Evolutionary conservation across 495 filamentous ascomycete genomes (phyloP).

Genomic region (Letharia columbiana): DNA sequence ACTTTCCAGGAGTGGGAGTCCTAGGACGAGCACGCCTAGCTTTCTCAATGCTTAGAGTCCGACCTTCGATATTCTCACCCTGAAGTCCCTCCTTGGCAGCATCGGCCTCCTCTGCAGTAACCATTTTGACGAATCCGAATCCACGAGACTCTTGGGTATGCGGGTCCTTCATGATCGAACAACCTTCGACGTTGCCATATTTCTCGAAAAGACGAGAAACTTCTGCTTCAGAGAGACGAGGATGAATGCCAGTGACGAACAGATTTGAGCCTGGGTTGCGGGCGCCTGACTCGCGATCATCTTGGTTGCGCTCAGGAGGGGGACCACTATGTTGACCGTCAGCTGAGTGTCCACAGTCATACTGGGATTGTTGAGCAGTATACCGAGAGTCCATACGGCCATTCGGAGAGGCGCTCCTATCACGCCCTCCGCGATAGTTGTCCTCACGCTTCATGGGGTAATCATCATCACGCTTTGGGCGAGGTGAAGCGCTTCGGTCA

Average conservation of each 20-base stretch:
- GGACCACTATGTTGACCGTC: slow-evolving; percentile 28
- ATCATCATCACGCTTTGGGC: slow-evolving; percentile 52
- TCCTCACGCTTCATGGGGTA: slow-evolving; percentile 30
- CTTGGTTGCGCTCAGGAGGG: slow-evolving; percentile 41
- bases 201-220: slow-evolving; percentile 95
- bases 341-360: slow-evolving; percentile 20
- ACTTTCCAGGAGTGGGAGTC: slow-evolving; percentile 96
- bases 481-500: slow-evolving; percentile 89
- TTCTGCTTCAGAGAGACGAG: slow-evolving; percentile 81
- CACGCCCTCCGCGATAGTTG: slow-evolving; percentile 60
- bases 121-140: slow-evolving; percentile 99
- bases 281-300: slow-evolving; percentile 71
- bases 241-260: slow-evolving; percentile 97
- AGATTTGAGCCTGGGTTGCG: slow-evolving; percentile 93
- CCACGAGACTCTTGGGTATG: slow-evolving; percentile 97
- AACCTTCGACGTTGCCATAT: slow-evolving; percentile 96
- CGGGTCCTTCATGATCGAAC: slow-evolving; percentile 98
- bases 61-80: slow-evolving; percentile 90
- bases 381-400: slow-evolving; percentile 67
- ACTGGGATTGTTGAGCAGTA: slow-evolving; percentile 22
- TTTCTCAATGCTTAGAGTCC: slow-evolving; percentile 98
- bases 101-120: slow-evolving; percentile 84
- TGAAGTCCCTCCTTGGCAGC: slow-evolving; percentile 94
- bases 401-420: slow-evolving; percentile 68
- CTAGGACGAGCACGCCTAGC: slow-evolving; percentile 88